Evolutionary conservation across 257 asterid species (phyloP).

Genomic region (Perilla frutescens): DNA sequence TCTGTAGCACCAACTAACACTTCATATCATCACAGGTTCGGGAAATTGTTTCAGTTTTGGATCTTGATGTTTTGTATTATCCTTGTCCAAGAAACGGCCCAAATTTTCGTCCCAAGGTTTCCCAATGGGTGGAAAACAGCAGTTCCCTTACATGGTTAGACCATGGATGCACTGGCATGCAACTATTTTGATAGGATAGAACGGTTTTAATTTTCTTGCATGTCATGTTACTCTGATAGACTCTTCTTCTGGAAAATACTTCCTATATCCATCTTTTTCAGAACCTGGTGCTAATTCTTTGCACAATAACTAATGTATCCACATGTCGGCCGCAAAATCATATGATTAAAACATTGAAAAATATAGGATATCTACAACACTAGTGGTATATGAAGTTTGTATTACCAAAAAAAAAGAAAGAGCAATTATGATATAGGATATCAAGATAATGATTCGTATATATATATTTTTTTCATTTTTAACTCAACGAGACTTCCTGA

Average conservation of each 20-base stretch:
- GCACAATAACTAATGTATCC: not conserved
- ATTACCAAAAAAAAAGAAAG: too few species aligned
- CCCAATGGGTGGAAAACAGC: slow-evolving; percentile 87
- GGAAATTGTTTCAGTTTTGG: slow-evolving; percentile 82
- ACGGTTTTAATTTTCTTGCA: not conserved
- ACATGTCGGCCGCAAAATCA: not conserved
- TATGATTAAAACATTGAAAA: not conserved
- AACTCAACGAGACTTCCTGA: not conserved
- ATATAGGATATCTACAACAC: not conserved
- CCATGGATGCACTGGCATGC: slow-evolving; percentile 16
- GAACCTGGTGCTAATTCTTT: not conserved
- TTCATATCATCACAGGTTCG: slow-evolving; percentile 65
- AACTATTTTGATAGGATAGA: slow-evolving; percentile 18
- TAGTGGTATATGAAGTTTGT: too few species aligned
- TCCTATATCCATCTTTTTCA: not conserved
- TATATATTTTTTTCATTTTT: not conserved
- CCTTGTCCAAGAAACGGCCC: slow-evolving; percentile 98
- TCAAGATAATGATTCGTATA: not conserved
- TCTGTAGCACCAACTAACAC: slow-evolving; percentile 6
- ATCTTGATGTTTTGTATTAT: slow-evolving; percentile 87
- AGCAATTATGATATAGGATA: not conserved
- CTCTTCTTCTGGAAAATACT: not conserved
- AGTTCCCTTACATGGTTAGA: slow-evolving; percentile 90
- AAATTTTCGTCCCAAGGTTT: slow-evolving; percentile 79
- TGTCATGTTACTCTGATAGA: slow-evolving; percentile 15